phyloP scores from a whole-genome alignment of 2,329 filamentous ascomycete genomes.

The Aureobasidium sp. region DNA sequence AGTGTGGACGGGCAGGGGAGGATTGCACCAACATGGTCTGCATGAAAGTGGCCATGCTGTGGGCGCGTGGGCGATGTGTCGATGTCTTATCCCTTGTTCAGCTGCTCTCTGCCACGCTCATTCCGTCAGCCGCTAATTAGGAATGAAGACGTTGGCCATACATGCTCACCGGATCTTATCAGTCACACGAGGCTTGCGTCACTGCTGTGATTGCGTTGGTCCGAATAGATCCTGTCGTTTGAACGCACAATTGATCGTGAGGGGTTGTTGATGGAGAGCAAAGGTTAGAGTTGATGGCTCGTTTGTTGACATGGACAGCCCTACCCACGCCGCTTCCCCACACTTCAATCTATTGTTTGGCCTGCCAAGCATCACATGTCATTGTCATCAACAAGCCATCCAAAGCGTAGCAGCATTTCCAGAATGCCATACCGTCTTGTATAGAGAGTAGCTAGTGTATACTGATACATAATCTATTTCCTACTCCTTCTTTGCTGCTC shows the following conservation, averaged over 20 bases:
- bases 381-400: background rate
- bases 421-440: background rate
- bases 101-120: background rate
- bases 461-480: background rate
- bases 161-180: slow-evolving; percentile 5
- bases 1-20: slow-evolving; percentile 27
- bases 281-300: background rate
- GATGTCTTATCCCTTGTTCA: background rate
- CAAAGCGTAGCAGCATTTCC: background rate
- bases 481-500: slow-evolving; percentile 1
- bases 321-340: background rate
- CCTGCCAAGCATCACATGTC: background rate
- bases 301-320: slow-evolving; percentile 2
- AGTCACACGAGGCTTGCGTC: background rate
- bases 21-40: slow-evolving; percentile 64
- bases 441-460: background rate
- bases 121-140: slow-evolving; percentile 4
- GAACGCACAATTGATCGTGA: background rate
- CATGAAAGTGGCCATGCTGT: slow-evolving; percentile 65
- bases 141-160: slow-evolving; percentile 7
- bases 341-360: background rate
- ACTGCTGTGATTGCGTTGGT: background rate
- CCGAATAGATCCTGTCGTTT: background rate
- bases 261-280: background rate
- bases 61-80: background rate